Conservation (phyloP, 1,284 basidiomycete genomes). For the Cystobasidium sp. region DNA sequence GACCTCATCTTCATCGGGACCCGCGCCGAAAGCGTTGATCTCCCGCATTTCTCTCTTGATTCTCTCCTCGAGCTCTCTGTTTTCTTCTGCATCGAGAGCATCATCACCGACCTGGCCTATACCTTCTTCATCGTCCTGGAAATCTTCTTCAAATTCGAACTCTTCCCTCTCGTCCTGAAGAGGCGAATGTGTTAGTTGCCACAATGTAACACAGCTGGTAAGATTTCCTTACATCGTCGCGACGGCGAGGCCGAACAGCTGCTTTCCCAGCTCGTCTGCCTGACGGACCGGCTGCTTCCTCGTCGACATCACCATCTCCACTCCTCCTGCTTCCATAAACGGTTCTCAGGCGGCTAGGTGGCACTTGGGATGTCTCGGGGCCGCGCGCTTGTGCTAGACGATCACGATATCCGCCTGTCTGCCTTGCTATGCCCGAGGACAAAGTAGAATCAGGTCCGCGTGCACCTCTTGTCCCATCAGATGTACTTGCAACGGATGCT, state of each 20-base stretch:
- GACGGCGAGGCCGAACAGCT: conserved; percentile 1
- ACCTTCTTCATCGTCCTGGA: conserved; percentile 82
- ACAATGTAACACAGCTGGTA: conserved; percentile 26
- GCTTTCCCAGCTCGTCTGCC: conserved; percentile 10
- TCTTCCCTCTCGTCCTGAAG: conserved; percentile 65
- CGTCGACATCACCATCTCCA: conserved; percentile 62
- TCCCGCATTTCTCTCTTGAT: conserved; percentile 77
- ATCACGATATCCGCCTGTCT: conserved; percentile 57
- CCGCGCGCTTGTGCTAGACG: conserved; percentile 41
- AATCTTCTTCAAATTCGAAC: conserved; percentile 78
- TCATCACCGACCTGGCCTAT: conserved; percentile 65
- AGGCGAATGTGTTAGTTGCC: neutral
- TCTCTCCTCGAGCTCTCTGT: conserved; percentile 84
- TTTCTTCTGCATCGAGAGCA: conserved; percentile 76
- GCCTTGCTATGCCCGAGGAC: conserved; percentile 32
- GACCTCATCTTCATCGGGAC: conserved; percentile 70
- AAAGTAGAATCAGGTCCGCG: conserved; percentile 49
- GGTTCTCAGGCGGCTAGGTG: conserved; percentile 20
- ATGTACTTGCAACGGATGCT: conserved; percentile 16
- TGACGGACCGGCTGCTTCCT: conserved; percentile 48
- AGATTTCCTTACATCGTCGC: conserved; percentile 36
- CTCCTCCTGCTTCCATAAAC: conserved; percentile 18
- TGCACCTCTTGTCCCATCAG: conserved; percentile 49
- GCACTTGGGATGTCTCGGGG: conserved; percentile 23
- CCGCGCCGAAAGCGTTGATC: conserved; percentile 73